phyloP scores from a whole-genome alignment of 2,329 filamentous ascomycete species.

The Geosmithia putterillii region DNA sequence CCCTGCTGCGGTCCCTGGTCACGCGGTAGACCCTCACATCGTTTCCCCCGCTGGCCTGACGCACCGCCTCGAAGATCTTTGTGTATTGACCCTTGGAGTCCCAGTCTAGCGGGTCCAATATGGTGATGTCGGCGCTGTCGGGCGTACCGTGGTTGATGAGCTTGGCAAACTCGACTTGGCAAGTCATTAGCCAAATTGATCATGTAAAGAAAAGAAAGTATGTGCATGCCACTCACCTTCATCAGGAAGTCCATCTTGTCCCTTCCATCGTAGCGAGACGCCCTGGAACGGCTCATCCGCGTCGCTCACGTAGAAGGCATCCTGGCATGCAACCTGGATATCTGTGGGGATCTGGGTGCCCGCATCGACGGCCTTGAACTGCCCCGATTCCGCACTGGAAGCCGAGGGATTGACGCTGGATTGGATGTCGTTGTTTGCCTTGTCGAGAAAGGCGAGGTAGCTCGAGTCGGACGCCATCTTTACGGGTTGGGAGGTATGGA shows the following conservation, averaged over 20 bases:
- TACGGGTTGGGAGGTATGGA: conserved; percentile 5
- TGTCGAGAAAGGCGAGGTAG: conserved; percentile 76
- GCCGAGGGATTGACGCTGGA: conserved; percentile 27
- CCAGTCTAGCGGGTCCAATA: conserved; percentile 58
- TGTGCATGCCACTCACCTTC: conserved; percentile 36
- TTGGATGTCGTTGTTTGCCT: conserved; percentile 69
- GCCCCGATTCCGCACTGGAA: conserved; percentile 7
- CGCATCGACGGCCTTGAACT: conserved; percentile 39
- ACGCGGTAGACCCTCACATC: conserved; percentile 69
- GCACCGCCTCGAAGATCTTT: conserved; percentile 56
- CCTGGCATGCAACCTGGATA: conserved; percentile 35
- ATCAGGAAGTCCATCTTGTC: conserved; percentile 39
- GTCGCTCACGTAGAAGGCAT: conserved; percentile 64
- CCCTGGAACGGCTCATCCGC: conserved; percentile 77
- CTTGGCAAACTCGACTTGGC: conserved; percentile 59
- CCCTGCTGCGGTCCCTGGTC: conserved; percentile 45
- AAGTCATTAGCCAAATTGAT: background rate
- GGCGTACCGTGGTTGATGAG: conserved; percentile 49
- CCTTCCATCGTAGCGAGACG: conserved; percentile 53
- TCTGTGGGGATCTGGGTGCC: conserved; percentile 47
- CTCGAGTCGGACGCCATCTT: conserved; percentile 67
- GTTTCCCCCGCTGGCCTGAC: conserved; percentile 46
- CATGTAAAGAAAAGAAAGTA: conserved; percentile 2
- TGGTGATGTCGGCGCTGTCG: conserved; percentile 45
- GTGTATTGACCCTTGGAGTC: conserved; percentile 60